A percentile compares a stretch with the other conserved stretches of the same genome.
phyloP scores from a whole-genome alignment of 768 basidiomycete species.

The Imleria badia region DNA sequence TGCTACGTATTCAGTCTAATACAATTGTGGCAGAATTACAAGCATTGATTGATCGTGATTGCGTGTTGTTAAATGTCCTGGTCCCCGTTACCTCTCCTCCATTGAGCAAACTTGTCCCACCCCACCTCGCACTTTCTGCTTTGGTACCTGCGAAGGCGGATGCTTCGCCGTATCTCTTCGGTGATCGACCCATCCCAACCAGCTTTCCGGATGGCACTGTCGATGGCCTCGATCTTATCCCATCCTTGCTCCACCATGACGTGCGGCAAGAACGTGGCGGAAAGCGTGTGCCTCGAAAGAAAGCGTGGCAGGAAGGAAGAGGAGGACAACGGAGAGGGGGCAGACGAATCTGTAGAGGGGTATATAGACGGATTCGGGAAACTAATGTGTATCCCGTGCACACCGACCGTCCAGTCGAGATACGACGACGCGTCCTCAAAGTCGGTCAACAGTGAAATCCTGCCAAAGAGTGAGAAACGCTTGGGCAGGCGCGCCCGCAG shows the following conservation, averaged over 20 bases:
- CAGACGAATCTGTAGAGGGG: constrained; percentile 44
- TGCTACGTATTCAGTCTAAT: constrained; percentile 3
- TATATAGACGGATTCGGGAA: constrained; percentile 79
- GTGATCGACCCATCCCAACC: constrained; percentile 84
- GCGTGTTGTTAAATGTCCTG: constrained; percentile 26
- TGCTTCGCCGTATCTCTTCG: constrained; percentile 74
- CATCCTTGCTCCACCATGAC: constrained; percentile 93
- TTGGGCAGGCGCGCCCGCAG: neutral
- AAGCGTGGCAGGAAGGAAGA: constrained; percentile 55
- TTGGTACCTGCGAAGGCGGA: constrained; percentile 82
- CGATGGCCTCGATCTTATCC: constrained; percentile 85
- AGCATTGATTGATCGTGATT: neutral
- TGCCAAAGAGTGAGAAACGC: constrained; percentile 32
- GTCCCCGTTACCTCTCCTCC: constrained; percentile 59
- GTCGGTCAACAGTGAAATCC: constrained; percentile 90
- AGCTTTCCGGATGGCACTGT: constrained; percentile 91
- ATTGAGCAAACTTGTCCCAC: constrained; percentile 77
- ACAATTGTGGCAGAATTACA: constrained; percentile 11
- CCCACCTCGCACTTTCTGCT: constrained; percentile 63
- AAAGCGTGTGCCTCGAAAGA: constrained; percentile 59
- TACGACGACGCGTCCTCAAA: constrained; percentile 84
- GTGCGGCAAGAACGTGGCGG: constrained; percentile 91
- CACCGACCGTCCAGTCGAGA: constrained; percentile 91
- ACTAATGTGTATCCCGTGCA: constrained; percentile 87
- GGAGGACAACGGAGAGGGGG: constrained; percentile 73